These are phyloP conservation scores for Aspergillus arachidicola DNA, from an alignment of 2,329 filamentous ascomycete genomes.

Conservation along the genomic window DNA sequence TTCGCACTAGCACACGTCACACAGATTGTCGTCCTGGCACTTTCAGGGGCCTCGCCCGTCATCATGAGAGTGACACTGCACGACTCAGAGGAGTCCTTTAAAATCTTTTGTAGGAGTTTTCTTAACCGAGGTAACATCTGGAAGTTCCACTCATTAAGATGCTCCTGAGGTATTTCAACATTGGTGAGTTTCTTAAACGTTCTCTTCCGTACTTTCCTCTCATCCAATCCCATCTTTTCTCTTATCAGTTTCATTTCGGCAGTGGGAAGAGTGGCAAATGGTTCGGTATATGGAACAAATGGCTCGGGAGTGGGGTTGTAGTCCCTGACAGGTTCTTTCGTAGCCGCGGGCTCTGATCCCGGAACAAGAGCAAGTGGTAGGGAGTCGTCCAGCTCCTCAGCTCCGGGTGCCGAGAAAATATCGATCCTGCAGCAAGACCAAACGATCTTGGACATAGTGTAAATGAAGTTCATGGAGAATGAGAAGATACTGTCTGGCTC, in stretches of 20 bases:
- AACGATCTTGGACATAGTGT: conserved; percentile 44
- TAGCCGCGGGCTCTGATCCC: conserved; percentile 30
- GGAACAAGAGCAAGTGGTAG: conserved; percentile 44
- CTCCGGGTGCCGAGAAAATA: conserved; percentile 43
- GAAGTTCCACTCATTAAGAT: conserved; percentile 62
- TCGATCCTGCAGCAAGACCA: conserved; percentile 47
- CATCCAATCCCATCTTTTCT: conserved; percentile 27
- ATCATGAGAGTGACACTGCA: conserved; percentile 63
- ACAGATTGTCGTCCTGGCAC: conserved; percentile 63
- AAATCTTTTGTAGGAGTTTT: conserved; percentile 59
- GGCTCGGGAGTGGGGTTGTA: conserved; percentile 19
- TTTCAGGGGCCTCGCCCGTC: conserved; percentile 60
- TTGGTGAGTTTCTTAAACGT: conserved; percentile 49
- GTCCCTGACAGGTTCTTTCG: conserved; percentile 23
- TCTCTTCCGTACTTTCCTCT: conserved; percentile 40
- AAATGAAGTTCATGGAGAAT: conserved; percentile 49
- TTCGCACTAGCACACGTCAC: conserved; percentile 63
- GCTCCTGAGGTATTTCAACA: conserved; percentile 57
- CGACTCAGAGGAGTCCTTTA: conserved; percentile 62
- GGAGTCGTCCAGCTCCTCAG: conserved; percentile 45
- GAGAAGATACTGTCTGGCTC: conserved; percentile 44
- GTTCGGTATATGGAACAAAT: conserved; percentile 19
- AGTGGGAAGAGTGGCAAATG: conserved; percentile 22
- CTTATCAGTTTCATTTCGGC: conserved; percentile 28
- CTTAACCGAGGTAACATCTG: conserved; percentile 60